Conservation (phyloP, 1,284 basidiomycete species). For the Rhodofomes roseus region DNA sequence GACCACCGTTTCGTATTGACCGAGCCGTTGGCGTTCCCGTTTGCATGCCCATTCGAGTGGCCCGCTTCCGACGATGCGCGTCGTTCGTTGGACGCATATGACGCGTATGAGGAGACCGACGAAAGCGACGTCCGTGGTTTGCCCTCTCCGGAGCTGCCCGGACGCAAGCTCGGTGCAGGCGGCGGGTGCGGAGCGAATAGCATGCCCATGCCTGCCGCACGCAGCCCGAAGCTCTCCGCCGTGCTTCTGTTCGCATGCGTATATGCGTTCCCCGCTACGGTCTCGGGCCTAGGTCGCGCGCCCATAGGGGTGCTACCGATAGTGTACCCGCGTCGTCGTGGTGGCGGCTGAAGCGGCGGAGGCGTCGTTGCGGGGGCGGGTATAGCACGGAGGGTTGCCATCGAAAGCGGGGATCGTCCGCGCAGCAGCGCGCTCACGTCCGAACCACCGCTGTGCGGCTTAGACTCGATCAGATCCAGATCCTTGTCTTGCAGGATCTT, state of each 20-base stretch:
- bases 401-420: neutral
- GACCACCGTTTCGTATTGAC: conserved; percentile 48
- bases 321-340: conserved; percentile 48
- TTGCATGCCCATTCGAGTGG: neutral
- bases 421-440: neutral
- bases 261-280: conserved; percentile 21
- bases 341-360: conserved; percentile 60
- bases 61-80: conserved; percentile 34
- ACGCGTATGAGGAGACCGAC: conserved; percentile 50
- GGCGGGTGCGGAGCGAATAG: conserved; percentile 6
- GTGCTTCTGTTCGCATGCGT: conserved; percentile 32
- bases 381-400: neutral
- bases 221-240: conserved; percentile 33
- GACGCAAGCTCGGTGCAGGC: conserved; percentile 11
- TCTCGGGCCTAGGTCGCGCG: conserved; percentile 9
- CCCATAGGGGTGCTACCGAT: conserved; percentile 18
- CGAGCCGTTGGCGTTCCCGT: neutral
- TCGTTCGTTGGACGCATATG: conserved; percentile 28
- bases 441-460: neutral
- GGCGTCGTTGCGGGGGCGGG: conserved; percentile 11
- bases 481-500: conserved; percentile 52
- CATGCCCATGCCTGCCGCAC: conserved; percentile 15
- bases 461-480: conserved; percentile 15
- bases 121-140: conserved; percentile 41
- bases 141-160: conserved; percentile 9